Evolutionary conservation across 257 asterid species (phyloP), one percentile per base, ranked within the genome.

Genomic region (Prunella vulgaris): DNA sequence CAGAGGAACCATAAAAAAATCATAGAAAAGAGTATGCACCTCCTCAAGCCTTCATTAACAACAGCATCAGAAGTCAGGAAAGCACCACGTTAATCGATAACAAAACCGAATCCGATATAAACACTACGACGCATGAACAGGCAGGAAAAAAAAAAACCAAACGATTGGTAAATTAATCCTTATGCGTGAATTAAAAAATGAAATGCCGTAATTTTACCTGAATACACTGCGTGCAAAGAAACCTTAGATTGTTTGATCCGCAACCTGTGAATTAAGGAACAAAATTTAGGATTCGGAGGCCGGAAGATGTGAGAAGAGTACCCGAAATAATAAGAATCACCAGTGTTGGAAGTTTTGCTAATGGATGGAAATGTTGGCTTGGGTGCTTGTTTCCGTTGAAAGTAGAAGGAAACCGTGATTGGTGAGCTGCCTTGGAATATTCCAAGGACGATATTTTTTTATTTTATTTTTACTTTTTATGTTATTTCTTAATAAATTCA

Each of bases 191-290:
- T 13, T 7, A n/a, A 5, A 63, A 49, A 7, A 13, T 18, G 37
- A 14, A 46, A 56, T 57, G 42, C 44, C 32, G 75, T 62, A 13
- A 1, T 28, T 52, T 74, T 46, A 78, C 83, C 83, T 77, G 76
- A 74, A 75, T 32, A 62, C 57, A 44, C 59, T 52, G 81, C 76
- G 77, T 25, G 70, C 66, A 28, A 12, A n/a, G 60, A 27, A 73
- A 67, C 59, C 72, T 40, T 59, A 28, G 77, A 57, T 38, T 18
- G 70, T 30, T 52, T 64, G 69, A 48, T 63, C 69, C 76, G 77
- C 73, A 15, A 27, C 63, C 66, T 49, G 6, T 13, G 8, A 15
- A 38, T 40, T 40, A 40, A 3, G 12, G 10, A 24, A 38, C 2
- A 0, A 12, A 32, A 42, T 22, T 3, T 30, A 10, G 28, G 68